Conservation (phyloP, 768 basidiomycete species). For the Boletus rubropictus region DNA sequence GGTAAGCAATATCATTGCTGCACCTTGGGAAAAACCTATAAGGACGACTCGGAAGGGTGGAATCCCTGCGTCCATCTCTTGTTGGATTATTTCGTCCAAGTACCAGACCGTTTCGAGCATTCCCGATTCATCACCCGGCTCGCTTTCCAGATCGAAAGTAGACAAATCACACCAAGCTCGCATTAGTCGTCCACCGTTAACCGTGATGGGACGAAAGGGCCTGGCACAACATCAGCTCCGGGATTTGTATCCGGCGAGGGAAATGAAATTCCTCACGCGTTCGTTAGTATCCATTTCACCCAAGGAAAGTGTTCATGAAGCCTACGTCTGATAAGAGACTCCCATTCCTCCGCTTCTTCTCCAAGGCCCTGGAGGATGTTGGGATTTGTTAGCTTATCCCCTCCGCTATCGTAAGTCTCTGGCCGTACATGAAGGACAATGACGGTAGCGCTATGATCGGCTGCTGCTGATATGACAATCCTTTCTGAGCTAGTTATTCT, state of each 20-base stretch:
- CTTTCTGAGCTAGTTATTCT: background rate
- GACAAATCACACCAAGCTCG: background rate
- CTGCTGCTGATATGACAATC: constrained; percentile 1
- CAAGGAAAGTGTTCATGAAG: background rate
- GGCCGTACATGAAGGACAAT: background rate
- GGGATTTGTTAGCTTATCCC: background rate
- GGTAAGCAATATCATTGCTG: constrained; percentile 4
- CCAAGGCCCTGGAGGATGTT: background rate
- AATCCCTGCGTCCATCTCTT: background rate
- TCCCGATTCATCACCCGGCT: background rate
- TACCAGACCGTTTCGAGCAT: background rate
- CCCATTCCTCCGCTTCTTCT: background rate
- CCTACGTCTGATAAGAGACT: background rate
- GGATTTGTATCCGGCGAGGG: background rate
- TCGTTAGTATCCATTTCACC: constrained; percentile 1
- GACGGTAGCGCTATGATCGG: background rate
- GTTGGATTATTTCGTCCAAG: background rate
- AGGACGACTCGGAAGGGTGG: background rate
- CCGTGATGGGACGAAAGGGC: background rate
- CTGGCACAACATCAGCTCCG: background rate
- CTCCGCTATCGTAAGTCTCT: background rate
- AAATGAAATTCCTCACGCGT: background rate
- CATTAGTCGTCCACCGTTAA: background rate
- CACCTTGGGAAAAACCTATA: constrained; percentile 1
- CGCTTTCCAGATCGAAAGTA: background rate